Percentiles rank a stretch among this genome's conserved stretches.
Conservation (phyloP, 805 yeast species). For the Suhomyces vadensis region DNA sequence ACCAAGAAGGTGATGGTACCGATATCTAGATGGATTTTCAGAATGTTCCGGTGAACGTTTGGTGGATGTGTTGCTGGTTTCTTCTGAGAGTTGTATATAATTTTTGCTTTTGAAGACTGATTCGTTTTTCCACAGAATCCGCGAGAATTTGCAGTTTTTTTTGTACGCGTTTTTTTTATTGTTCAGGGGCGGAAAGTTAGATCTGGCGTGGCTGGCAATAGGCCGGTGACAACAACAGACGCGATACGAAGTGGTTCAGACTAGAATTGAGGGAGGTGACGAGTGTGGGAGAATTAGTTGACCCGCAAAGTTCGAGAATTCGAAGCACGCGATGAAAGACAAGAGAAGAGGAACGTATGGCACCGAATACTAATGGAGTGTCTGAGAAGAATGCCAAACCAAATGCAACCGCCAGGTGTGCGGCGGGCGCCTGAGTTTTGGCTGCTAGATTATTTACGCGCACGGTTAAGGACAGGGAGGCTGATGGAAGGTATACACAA, state of each 20-base stretch:
- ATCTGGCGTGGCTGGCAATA: conserved; percentile 2
- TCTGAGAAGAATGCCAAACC: no score
- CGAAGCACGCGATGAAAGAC: no score
- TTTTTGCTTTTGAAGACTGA: not conserved
- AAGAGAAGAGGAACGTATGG: no score
- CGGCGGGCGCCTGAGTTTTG: not conserved
- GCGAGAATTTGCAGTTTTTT: conserved; percentile 6
- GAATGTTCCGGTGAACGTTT: not conserved
- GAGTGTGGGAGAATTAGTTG: no score
- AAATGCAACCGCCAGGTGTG: no score
- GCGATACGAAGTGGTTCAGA: no score
- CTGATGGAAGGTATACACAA: not conserved
- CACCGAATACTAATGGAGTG: no score
- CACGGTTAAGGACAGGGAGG: not conserved
- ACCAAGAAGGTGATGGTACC: not conserved
- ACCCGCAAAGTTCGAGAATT: no score
- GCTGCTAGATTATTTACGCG: not conserved
- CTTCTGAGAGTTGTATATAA: not conserved
- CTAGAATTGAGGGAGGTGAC: no score
- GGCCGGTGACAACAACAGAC: not conserved
- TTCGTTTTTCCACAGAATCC: conserved; percentile 1
- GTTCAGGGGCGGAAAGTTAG: conserved; percentile 3
- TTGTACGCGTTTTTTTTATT: conserved; percentile 9
- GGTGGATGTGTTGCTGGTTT: not conserved
- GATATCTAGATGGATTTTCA: no score